Evolutionary conservation across 192 early-diverging fungal species (phyloP).

Genomic region (Backusella macrospora): DNA sequence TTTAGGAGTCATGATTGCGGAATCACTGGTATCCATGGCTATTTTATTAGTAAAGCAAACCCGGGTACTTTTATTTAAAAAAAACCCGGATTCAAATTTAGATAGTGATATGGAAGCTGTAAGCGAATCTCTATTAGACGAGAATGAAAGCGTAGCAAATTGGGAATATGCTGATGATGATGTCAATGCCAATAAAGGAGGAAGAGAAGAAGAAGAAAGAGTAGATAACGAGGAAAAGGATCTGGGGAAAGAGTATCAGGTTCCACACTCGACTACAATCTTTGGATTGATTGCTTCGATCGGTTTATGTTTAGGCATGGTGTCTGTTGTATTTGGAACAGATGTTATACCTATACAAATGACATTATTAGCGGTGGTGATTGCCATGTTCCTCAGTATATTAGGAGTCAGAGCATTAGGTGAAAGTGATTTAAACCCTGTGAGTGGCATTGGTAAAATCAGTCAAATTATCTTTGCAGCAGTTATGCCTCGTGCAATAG

Average conservation of each 20-base stretch:
- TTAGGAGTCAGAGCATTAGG: conserved; percentile 82
- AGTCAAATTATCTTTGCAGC: conserved; percentile 84
- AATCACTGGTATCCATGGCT: conserved; percentile 64
- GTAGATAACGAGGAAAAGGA: conserved; percentile 39
- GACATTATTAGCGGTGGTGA: conserved; percentile 65
- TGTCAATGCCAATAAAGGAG: background rate
- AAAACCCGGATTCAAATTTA: background rate
- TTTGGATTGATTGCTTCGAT: conserved; percentile 67
- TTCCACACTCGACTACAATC: conserved; percentile 65
- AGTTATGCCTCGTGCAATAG: conserved; percentile 69
- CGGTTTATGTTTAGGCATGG: conserved; percentile 60
- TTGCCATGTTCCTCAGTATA: conserved; percentile 76
- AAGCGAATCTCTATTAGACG: conserved; percentile 18
- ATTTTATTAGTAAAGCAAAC: conserved; percentile 47
- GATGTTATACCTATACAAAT: conserved; percentile 65
- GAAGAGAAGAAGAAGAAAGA: conserved; percentile 32
- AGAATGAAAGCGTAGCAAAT: conserved; percentile 31
- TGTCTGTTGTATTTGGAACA: conserved; percentile 63
- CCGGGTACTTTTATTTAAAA: conserved; percentile 40
- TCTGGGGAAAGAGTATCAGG: conserved; percentile 54
- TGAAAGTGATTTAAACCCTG: conserved; percentile 82
- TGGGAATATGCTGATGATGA: conserved; percentile 31
- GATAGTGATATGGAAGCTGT: background rate
- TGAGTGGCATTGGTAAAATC: conserved; percentile 82
- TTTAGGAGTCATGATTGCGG: conserved; percentile 78